Base-by-base conservation (phyloP, 805 yeast genomes). In the Hanseniaspora thailandica region DNA sequence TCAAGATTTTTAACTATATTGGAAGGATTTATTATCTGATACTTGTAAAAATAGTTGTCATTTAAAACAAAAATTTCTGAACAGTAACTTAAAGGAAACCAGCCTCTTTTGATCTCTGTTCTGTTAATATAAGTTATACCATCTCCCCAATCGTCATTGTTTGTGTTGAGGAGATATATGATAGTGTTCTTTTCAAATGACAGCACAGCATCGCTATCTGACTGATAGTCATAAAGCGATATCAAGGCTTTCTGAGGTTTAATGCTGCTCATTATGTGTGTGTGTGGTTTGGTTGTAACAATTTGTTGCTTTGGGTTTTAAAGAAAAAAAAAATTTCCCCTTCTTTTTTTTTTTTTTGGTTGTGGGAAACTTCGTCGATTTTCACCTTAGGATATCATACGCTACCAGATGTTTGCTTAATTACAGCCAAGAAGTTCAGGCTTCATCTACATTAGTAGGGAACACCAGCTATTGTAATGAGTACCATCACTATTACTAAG, bases 81-180 rank as follows among this genome's bases (percentile, higher is more conserved):
- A 31, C 48, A 50, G 65, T 75, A 81, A 55, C 75, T 76, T 47
- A 76, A 76, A 17, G 95, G 95, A 69, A 87, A 85, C 95, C 95
- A 87, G 59, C 96, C 96, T 62, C 94, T 47, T 15, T 35, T 34
- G 7, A 53, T 13, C 6, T 73, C 38, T 63, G 61, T 5, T 65
- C 66, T 5, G 62, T 65, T 9, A 58, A 57, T 53, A 55, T 60
- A 47, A 35, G 70, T 58, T 17, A 82, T 72, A 10, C 96, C 95
- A 64, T 87, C 95, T 93, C 94, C 86, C 96, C 95, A 87, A 38
- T 35, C 50, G 13, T 33, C 34, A 22, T 75, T 76, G 28, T 17
- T 36, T 3, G 6, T 36, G 17, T 9, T 17, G n/a, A 85, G 62
- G 13, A 87, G 93, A 59, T 82, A 76, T 1, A 87, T 69, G 3